Base-by-base conservation (phyloP, 345 rosid species). In the Gossypium bickii region DNA sequence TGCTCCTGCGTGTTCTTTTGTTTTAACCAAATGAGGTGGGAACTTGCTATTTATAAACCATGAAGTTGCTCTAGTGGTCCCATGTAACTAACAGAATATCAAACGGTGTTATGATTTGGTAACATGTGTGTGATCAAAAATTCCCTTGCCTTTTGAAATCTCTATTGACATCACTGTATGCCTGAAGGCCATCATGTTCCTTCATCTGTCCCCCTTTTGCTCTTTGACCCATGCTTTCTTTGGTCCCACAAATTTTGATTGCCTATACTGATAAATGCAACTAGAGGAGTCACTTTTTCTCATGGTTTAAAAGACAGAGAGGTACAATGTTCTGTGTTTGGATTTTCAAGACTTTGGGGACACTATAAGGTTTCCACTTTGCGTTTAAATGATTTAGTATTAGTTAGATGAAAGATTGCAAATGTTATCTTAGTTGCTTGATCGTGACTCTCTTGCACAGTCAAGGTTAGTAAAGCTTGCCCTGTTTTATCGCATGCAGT, bases 401-500 rank as follows among this genome's bases (percentile, higher is more conserved):
- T 38, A 45, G 38, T 67, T 67, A 15, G 55, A 12, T 45, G 52
- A 6, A 34, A 5, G n/a, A 7, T 55, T n/a, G 3, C 22, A 2
- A 7, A 47, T 20, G 25, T 55, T 55, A n/a, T 18, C 1, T 55
- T 18, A 18, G 59, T 16, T 67, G 17, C 51, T 7, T 11, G 52
- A n/a, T 22, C 13, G 17, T 49, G n/a, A 6, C 18, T 13, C 10
- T 61, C 43, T 62, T 64, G 16, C 24, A 2, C 17, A 16, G 10
- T 44, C n/a, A 34, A 15, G 20, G 22, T 4, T 38, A 9, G 15
- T 66, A 38, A 56, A 18, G 34, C 18, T 41, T 64, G 2, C 18
- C 9, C n/a, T 8, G 25, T 25, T 12, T 59, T 48, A 44, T 65
- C 45, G 78, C 34, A 16, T 86, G 87, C 92, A 96, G 98, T 82